Evolutionary conservation across 176 grass and related monocot species (phyloP).

Genomic region (Aegilops longissima): DNA sequence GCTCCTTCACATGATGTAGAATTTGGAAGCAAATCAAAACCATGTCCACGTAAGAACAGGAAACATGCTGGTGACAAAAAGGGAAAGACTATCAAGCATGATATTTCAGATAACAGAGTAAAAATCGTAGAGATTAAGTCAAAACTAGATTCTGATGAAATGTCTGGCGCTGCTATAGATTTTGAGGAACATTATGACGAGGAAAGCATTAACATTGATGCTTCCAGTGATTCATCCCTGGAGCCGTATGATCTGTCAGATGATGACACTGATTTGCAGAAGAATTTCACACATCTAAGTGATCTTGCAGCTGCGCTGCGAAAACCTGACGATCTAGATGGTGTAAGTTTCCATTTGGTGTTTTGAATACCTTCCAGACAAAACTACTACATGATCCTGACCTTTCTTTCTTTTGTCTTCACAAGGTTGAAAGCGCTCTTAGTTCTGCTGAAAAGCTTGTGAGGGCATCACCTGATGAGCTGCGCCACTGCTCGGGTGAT

Average conservation of each 20-base stretch:
- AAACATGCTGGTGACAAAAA: conserved; percentile 52
- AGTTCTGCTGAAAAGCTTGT: conserved; percentile 73
- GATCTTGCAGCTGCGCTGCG: conserved; percentile 71
- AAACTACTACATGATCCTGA: conserved; percentile 10
- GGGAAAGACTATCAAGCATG: conserved; percentile 40
- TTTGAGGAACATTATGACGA: conserved; percentile 42
- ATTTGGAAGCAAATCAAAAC: conserved; percentile 40
- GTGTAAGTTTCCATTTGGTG: conserved; percentile 61
- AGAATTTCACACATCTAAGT: conserved; percentile 66
- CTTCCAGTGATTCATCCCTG: conserved; percentile 74
- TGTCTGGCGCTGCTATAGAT: conserved; percentile 30
- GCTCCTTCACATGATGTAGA: conserved; percentile 42
- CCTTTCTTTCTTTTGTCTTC: conserved; percentile 30
- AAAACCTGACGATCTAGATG: conserved; percentile 91
- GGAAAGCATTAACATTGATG: conserved; percentile 52
- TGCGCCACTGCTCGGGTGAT: conserved; percentile 68
- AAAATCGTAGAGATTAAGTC: conserved; percentile 49
- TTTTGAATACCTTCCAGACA: conserved; percentile 11
- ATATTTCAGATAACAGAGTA: conserved; percentile 27
- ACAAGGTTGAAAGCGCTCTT: conserved; percentile 89
- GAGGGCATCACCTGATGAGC: conserved; percentile 85
- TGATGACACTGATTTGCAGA: conserved; percentile 75
- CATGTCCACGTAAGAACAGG: conserved; percentile 40
- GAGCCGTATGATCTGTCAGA: conserved; percentile 97
- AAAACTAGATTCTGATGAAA: conserved; percentile 48